Evolutionary conservation across 2,329 filamentous ascomycete genomes (phyloP), one percentile per base, ranked within the genome.

Genomic region (Apiospora saccharicola): DNA sequence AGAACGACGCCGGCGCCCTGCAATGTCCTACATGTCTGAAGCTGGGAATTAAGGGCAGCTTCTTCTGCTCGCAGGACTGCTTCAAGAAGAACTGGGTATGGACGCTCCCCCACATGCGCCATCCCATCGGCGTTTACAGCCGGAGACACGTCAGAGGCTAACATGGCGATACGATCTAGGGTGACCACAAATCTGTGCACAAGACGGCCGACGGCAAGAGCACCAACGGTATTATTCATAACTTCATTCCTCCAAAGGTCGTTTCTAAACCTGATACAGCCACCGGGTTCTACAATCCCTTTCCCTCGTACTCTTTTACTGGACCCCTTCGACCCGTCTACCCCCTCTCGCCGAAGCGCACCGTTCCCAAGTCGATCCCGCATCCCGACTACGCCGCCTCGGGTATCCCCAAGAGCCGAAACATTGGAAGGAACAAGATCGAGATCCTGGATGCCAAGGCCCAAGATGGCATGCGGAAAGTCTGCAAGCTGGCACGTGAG

Each of bases 41-140:
- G 85, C 86, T 95, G 64, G 94, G 93, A 71, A 92, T 91, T 78
- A 91, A 95, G 81, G 94, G 96, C 80, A 97, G 94, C 85, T 98
- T 91, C 85, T 99, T 98, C 86, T 99, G 96, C 86, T 95, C 95
- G 41, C 96, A 99, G 83, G 96, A 98, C 78, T 99, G 96, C 87
- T 99, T 99, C 86, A 98, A 98, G 88, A 92, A 91, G 83, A 99
- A 95, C 87, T 99, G 96, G 96, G 96, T 98, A 91, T 78, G 90
- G 30, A 77, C 75, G 26, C 19, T 34, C 22, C 51, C 0, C 49
- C 24, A 41, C 19, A 34, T n/a, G 7, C 14, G 10, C 2, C 34
- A 14, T 22, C 57, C 8, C 37, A 30, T 37, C 43, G 51, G 77
- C 69, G 43, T n/a, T n/a, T 46, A 61, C 19, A 41, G 34, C 19